Base-by-base conservation (phyloP, 441 rosid species). In the Pelargonium citronellum region DNA sequence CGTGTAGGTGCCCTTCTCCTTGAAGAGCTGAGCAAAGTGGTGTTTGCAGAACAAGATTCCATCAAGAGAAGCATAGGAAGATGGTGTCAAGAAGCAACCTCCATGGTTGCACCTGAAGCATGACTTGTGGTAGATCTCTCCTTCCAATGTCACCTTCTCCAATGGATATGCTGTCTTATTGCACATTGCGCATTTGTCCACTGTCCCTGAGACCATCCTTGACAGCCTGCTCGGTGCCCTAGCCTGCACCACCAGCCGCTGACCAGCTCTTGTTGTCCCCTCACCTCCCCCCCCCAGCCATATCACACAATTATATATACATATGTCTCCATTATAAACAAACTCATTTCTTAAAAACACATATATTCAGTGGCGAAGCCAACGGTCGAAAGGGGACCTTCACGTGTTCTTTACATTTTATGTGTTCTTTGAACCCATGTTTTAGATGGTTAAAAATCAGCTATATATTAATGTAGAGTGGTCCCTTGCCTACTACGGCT, bases 71-170 rank as follows among this genome's bases (percentile, higher is more conserved):
- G 53, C 53, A 1, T 47, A 47, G 53, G 53, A 47, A 13, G 53
- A 47, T 10, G 53, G 53, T 13, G 53, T 47, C n/a, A 47, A 13
- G 53, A 47, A 47, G 53, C 53, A 47, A 2, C 53, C 53, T 13
- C 53, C 53, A 13, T 47, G 53, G 53, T 47, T 47, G 53, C 53
- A 47, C 53, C 53, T 47, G 53, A 47, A 47, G 53, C 53, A 47
- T 11, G 2, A 6, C 53, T 47, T 47, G 53, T 47, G 53, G 53
- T 10, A 47, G 13, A 47, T 47, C 53, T 47, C 53, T 47, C 53
- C 53, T 13, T 47, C 53, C 53, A 47, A 3, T 13, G 53, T 47
- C 15, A 47, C 15, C 53, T 47, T 47, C 53, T 47, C 53, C 53
- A 47, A 10, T 47, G 53, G 53, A 13, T 47, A 47, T 13, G 53